phyloP scores from a whole-genome alignment of 1,284 basidiomycete genomes.

The Mycena sp. region DNA sequence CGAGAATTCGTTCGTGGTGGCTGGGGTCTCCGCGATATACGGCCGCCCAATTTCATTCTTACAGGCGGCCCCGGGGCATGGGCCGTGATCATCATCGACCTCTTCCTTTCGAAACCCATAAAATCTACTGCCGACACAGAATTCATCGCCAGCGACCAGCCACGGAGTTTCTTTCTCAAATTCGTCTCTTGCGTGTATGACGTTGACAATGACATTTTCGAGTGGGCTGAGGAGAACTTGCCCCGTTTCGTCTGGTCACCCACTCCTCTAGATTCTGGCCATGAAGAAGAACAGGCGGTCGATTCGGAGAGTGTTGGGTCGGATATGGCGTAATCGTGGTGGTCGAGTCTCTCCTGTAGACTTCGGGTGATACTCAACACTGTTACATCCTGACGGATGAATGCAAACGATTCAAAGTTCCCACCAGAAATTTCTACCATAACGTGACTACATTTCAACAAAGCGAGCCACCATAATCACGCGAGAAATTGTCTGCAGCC shows the following conservation, averaged over 20 bases:
- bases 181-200: constrained; percentile 6
- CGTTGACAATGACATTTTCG: constrained; percentile 5
- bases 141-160: constrained; percentile 1
- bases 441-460: too few species aligned
- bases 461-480: too few species aligned
- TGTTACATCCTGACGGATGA: neutral
- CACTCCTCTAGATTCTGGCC: constrained; percentile 6
- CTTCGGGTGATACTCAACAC: constrained; percentile 4
- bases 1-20: constrained; percentile 6
- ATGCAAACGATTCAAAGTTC: constrained; percentile 1
- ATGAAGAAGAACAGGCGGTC: constrained; percentile 14
- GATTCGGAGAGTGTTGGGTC: constrained; percentile 11
- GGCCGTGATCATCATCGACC: constrained; percentile 18
- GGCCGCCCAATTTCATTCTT: constrained; percentile 13
- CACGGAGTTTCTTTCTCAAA: constrained; percentile 5
- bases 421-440: neutral
- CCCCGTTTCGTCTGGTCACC: neutral
- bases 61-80: constrained; percentile 12
- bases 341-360: neutral
- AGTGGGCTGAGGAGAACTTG: constrained; percentile 12
- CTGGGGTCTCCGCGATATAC: constrained; percentile 14
- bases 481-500: too few species aligned
- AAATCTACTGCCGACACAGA: constrained; percentile 7
- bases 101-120: constrained; percentile 6
- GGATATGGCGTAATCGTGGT: constrained; percentile 10